Percentiles rank a stretch among this genome's conserved stretches.
Conservation (phyloP, 2,329 filamentous ascomycete genomes). For the Colletotrichum salicis region DNA sequence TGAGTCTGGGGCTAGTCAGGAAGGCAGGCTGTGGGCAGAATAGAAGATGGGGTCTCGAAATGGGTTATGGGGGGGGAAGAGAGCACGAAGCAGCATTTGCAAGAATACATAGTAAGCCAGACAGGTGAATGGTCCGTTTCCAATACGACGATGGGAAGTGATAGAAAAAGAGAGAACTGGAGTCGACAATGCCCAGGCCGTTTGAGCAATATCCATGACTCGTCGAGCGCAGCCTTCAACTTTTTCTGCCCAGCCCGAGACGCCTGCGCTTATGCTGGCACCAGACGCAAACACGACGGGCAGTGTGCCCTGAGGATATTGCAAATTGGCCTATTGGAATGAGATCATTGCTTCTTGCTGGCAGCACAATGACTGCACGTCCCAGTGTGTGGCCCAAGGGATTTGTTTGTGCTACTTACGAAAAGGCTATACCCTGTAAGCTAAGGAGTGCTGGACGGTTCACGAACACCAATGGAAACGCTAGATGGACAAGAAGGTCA, state of each 20-base stretch:
- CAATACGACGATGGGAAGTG: neutral
- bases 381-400: neutral
- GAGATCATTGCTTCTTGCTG: neutral
- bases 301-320: neutral
- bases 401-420: neutral
- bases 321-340: neutral
- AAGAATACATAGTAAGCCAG: neutral
- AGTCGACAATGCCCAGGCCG: neutral
- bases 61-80: neutral
- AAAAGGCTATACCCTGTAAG: neutral
- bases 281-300: neutral
- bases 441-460: neutral
- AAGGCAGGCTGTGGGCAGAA: neutral
- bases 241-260: neutral
- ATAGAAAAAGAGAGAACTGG: neutral
- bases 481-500: neutral
- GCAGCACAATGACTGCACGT: neutral
- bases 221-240: slow-evolving; percentile 1
- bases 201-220: slow-evolving; percentile 22
- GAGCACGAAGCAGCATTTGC: neutral
- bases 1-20: slow-evolving; percentile 6
- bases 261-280: neutral
- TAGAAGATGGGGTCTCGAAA: slow-evolving; percentile 1
- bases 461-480: neutral
- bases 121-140: neutral